These are phyloP conservation scores for Beverwykella pulmonaria DNA, from an alignment of 495 filamentous ascomycete genomes.

Conservation along the genomic window DNA sequence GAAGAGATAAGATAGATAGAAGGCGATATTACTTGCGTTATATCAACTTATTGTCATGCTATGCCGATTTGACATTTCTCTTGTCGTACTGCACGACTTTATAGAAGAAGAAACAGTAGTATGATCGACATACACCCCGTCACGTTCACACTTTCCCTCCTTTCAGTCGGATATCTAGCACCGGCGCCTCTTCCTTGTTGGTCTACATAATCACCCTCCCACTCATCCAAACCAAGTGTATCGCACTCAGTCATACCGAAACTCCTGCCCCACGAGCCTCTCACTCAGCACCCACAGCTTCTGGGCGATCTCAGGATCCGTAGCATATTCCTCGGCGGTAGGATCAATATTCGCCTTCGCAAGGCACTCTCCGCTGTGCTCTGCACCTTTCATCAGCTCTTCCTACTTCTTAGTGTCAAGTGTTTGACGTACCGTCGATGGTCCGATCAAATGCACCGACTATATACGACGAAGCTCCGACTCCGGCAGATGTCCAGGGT, in stretches of 20 bases:
- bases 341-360: slow-evolving; percentile 8
- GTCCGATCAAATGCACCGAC: slow-evolving; percentile 21
- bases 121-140: too few species aligned
- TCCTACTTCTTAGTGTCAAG: not conserved
- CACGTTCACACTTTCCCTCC: too few species aligned
- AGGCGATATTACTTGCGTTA: too few species aligned
- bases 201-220: too few species aligned
- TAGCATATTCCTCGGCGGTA: slow-evolving; percentile 37
- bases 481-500: slow-evolving; percentile 4
- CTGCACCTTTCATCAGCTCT: not conserved
- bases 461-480: slow-evolving; percentile 22
- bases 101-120: too few species aligned
- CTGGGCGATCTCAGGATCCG: slow-evolving; percentile 45
- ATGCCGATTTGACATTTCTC: too few species aligned
- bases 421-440: slow-evolving; percentile 8
- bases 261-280: slow-evolving; percentile 52
- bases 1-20: too few species aligned
- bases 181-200: too few species aligned
- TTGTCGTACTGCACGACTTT: too few species aligned
- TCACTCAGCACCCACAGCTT: slow-evolving; percentile 57
- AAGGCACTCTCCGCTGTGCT: slow-evolving; percentile 13
- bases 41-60: too few species aligned
- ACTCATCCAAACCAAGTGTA: too few species aligned
- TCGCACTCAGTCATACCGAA: slow-evolving; percentile 36
- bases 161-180: too few species aligned